Evolutionary conservation across 176 grass and related monocot species (phyloP), one percentile per base, ranked within the genome.

Genomic region (Themeda triandra): DNA sequence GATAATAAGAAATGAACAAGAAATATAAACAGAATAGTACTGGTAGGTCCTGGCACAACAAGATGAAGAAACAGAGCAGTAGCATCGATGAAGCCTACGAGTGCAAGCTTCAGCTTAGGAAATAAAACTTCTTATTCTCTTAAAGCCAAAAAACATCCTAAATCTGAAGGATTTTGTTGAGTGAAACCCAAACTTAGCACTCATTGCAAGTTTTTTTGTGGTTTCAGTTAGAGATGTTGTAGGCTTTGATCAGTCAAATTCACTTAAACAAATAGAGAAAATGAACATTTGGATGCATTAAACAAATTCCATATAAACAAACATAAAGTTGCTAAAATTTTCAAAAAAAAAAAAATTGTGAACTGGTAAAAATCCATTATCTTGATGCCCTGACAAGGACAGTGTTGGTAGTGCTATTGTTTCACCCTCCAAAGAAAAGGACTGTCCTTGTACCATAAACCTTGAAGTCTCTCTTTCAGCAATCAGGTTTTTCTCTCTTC

Each of bases 391-490:
- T 67, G 39, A n/a, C 11, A 46, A 60, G 48, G 54, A 71, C 51
- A 62, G 31, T 7, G 12, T 79, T 48, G 39, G 27, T 35, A 49
- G 53, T 13, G 33, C 14, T 30, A 53, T 18, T 75, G 28, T 75
- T 21, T 75, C 45, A n/a, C 9, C 71, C 27, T 51, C 41, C 28
- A 2, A 51, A 32, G 17, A 48, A 48, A 73, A 32, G 71, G 71
- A 25, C 51, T 44, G 37, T 24, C 24, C 14, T 65, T 65, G 29
- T 54, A 75, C 37, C 28, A 78, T 51, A 58, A 66, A 68, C 30
- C 36, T 58, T 84, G 45, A 75, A 46, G 46, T 48, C 58, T 83
- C 66, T 80, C 42, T 54, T 75, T 71, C 69, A 67, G 78, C 66
- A 65, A 65, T 78, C 28, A 15, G 23, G 8, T 78, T 59, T 85